Evolutionary conservation across 2,329 filamentous ascomycete species (phyloP), one percentile per base, ranked within the genome.

Genomic region (Aspergillus puulaauensis): DNA sequence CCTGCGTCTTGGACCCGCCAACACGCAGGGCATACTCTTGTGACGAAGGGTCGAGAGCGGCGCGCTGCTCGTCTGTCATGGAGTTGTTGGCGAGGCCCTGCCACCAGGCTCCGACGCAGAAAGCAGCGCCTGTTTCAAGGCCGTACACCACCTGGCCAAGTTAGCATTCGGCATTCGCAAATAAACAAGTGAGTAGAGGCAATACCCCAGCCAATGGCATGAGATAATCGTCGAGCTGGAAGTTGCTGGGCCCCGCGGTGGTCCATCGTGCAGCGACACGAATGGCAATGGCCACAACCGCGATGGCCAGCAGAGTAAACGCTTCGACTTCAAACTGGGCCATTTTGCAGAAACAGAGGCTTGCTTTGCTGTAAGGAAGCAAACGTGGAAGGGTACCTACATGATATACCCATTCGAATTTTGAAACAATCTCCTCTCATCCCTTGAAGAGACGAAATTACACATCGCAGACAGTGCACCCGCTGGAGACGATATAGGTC

Each of bases 151-250:
- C 64, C 80, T 83, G 35, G n/a, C 43, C 33, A 17, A 21, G 11
- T 52, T 37, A 52, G 47, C n/a, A 6, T 46, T 45, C 17, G 6
- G 47, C n/a, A 6, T 46, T 45, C 17, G 6, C 11, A 5, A 4
- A 21, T 2, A 19, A 19, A 9, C 11, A 27, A 33, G 19, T 8
- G 61, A 21, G n/a, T 33, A 49, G 6, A 24, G 27, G 33, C 8
- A 44, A 44, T 68, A 86, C 82, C 59, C 77, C 77, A 5, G 80
- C 83, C 17, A 84, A n/a, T 45, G 81, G 70, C 71, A 86, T 84
- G 31, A 88, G 66, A 63, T 83, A 86, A 60, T 88, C 86, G 67
- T 87, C 85, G 1, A 78, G 74, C 61, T 79, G 76, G 55, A 87
- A 78, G n/a, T 77, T 75, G 55, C 70, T 73, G 39, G 79, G 71